Conservation (phyloP, 148 eudicot species). For the Gaultheria prostrata region DNA sequence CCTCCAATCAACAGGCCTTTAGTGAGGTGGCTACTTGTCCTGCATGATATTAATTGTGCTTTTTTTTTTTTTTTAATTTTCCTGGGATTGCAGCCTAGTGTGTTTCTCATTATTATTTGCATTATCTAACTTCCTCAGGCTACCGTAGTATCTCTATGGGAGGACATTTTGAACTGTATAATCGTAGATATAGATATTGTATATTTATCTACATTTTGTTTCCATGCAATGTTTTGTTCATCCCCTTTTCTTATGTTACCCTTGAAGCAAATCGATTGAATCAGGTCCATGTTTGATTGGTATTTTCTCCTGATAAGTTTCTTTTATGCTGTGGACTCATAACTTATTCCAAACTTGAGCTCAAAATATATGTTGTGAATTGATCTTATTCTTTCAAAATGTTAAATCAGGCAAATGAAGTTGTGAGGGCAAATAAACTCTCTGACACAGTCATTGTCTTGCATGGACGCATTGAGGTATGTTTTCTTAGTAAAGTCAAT, state of each 20-base stretch:
- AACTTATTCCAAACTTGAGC: not conserved
- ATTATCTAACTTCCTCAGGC: not conserved
- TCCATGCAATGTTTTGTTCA: not conserved
- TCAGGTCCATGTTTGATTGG: slow-evolving; percentile 4
- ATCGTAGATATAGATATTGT: not conserved
- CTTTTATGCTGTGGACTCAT: not conserved
- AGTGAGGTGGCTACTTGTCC: too few species aligned
- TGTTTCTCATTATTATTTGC: not conserved
- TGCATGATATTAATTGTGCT: too few species aligned
- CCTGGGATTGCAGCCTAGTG: not conserved
- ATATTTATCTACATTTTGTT: too few species aligned
- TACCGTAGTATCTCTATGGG: not conserved
- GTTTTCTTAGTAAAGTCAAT: slow-evolving; percentile 5
- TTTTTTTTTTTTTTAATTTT: too few species aligned
- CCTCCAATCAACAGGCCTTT: too few species aligned
- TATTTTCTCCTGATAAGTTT: not conserved
- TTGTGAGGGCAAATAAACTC: slow-evolving; percentile 86
- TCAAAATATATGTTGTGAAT: not conserved
- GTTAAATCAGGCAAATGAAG: slow-evolving; percentile 79
- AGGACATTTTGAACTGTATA: not conserved
- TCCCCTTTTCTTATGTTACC: not conserved
- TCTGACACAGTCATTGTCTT: slow-evolving; percentile 77
- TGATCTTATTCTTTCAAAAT: not conserved
- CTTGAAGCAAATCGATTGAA: not conserved
- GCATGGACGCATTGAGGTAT: slow-evolving; percentile 98